These are phyloP conservation scores for Exophiala spinifera DNA, from an alignment of 2,329 filamentous ascomycete species.

Conservation along the genomic window DNA sequence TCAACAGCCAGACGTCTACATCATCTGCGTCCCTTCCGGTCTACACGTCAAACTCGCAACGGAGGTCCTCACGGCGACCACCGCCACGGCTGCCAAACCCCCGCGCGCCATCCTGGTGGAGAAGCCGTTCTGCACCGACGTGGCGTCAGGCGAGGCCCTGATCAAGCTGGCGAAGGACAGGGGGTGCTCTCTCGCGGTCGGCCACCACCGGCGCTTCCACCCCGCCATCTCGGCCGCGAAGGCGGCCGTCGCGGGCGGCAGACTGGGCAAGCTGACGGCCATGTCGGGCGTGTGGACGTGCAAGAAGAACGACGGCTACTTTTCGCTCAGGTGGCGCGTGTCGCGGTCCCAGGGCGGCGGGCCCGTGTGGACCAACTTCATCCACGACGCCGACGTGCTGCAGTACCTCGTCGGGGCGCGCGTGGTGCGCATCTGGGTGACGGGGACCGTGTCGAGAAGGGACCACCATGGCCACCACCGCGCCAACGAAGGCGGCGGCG, in stretches of 20 bases:
- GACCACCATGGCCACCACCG: too few species aligned
- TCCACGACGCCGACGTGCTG: slow-evolving; percentile 19
- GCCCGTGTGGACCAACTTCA: slow-evolving; percentile 12
- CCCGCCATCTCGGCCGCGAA: slow-evolving; percentile 10
- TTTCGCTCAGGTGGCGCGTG: slow-evolving; percentile 3
- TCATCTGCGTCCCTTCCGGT: slow-evolving; percentile 5
- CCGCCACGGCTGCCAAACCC: too few species aligned
- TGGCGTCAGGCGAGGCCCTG: background rate
- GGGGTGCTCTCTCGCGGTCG: background rate
- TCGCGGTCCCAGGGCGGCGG: slow-evolving; percentile 8
- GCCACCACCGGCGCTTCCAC: slow-evolving; percentile 18
- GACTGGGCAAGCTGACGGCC: slow-evolving; percentile 9
- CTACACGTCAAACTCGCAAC: slow-evolving; percentile 3
- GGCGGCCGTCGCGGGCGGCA: background rate
- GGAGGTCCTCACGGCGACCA: background rate
- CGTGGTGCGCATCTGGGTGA: background rate
- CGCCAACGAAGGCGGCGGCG: too few species aligned
- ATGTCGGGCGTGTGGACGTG: slow-evolving; percentile 10
- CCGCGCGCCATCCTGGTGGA: slow-evolving; percentile 5
- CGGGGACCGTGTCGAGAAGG: background rate
- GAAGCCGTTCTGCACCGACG: slow-evolving; percentile 1
- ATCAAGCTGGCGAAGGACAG: background rate
- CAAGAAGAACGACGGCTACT: slow-evolving; percentile 11
- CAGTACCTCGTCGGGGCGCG: slow-evolving; percentile 10
- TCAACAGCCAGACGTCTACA: background rate